Conservation (phyloP, 768 basidiomycete genomes). For the Asterophora parasitica region DNA sequence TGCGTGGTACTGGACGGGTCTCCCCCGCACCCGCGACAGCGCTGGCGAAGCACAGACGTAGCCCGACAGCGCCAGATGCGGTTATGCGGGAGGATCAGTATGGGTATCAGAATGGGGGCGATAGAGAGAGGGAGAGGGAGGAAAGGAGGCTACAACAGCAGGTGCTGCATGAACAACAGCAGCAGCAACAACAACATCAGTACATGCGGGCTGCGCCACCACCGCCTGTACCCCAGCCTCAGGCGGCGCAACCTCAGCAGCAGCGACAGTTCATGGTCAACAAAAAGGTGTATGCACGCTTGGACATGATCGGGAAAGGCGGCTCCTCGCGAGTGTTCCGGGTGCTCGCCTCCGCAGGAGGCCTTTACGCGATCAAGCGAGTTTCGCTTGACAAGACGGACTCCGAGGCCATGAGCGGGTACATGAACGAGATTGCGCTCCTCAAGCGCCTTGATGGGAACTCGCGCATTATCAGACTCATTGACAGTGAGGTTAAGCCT, state of each 20-base stretch:
- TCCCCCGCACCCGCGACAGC: conserved; percentile 21
- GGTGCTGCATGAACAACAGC: conserved; percentile 21
- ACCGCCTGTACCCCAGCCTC: conserved; percentile 27
- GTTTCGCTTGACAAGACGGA: conserved; percentile 90
- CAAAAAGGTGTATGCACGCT: conserved; percentile 75
- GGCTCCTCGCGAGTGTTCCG: conserved; percentile 96
- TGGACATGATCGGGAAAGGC: conserved; percentile 89
- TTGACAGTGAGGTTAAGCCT: conserved; percentile 85
- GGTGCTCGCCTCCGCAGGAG: conserved; percentile 69
- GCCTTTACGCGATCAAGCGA: conserved; percentile 88
- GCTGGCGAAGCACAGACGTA: conserved; percentile 51
- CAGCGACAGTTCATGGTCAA: conserved; percentile 60
- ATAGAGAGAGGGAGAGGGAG: conserved; percentile 32
- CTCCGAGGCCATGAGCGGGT: conserved; percentile 82
- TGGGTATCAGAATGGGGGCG: conserved; percentile 28
- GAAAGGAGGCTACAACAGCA: conserved; percentile 27
- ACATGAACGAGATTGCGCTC: conserved; percentile 94
- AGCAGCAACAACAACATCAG: conserved; percentile 18
- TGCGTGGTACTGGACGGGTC: conserved; percentile 13
- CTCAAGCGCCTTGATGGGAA: conserved; percentile 94
- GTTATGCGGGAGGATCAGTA: conserved; percentile 22
- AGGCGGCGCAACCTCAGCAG: conserved; percentile 23
- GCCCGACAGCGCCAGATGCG: conserved; percentile 63
- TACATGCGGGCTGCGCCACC: conserved; percentile 30
- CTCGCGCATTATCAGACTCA: conserved; percentile 82